These are phyloP conservation scores for Cryptosporidium viatorum DNA, from an alignment of 169 alveolate genomes.

Conservation along the genomic window DNA sequence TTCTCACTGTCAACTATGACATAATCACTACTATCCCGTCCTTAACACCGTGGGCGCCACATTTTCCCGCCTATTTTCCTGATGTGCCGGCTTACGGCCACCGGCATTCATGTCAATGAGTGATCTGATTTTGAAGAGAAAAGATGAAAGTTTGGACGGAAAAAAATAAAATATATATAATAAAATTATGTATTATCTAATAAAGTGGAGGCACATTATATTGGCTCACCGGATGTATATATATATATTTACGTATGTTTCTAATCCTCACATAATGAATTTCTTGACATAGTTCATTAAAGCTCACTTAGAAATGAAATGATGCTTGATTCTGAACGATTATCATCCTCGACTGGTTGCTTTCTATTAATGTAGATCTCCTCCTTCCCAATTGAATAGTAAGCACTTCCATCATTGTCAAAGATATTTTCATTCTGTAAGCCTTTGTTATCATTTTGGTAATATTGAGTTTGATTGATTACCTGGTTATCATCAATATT, in stretches of 20 bases:
- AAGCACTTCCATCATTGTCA: not conserved
- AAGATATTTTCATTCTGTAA: not conserved
- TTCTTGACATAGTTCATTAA: not conserved
- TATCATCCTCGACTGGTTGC: conserved; percentile 33
- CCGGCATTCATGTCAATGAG: not conserved
- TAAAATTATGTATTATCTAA: not conserved
- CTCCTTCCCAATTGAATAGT: conserved; percentile 18
- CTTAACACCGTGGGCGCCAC: not conserved
- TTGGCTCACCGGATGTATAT: not conserved
- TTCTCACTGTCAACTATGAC: conserved; percentile 51
- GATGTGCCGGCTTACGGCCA: not conserved
- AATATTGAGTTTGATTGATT: not conserved
- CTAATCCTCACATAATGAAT: not conserved
- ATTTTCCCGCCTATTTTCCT: not conserved
- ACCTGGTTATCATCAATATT: conserved; percentile 34
- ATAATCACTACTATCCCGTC: not conserved
- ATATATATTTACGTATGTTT: not conserved
- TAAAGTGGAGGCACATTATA: not conserved
- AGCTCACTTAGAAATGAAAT: conserved; percentile 71
- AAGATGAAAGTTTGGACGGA: not conserved
- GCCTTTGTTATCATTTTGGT: not conserved
- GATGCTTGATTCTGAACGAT: conserved; percentile 63
- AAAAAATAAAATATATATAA: not conserved
- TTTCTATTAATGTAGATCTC: not conserved
- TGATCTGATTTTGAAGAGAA: not conserved